phyloP scores from a whole-genome alignment of 1,284 basidiomycete species.

The Athelia psychrophila region DNA sequence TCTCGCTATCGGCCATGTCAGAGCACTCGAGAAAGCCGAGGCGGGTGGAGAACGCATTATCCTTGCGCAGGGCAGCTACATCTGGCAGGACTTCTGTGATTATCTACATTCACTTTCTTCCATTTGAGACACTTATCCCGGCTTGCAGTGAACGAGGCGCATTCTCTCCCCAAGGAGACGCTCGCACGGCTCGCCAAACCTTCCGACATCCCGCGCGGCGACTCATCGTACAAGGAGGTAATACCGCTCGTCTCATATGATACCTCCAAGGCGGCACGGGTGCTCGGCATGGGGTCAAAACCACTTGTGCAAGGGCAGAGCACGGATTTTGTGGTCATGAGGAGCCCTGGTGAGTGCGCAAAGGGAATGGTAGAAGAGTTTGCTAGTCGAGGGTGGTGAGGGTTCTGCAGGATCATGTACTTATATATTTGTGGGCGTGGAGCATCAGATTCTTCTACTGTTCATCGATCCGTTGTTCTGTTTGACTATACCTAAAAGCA shows the following conservation, averaged over 20 bases:
- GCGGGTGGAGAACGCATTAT: conserved; percentile 64
- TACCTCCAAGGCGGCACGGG: conserved; percentile 32
- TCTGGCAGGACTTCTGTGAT: conserved; percentile 27
- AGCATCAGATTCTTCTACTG: no score
- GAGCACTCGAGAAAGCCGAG: conserved; percentile 49
- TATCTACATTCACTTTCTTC: conserved; percentile 6
- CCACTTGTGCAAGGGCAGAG: conserved; percentile 18
- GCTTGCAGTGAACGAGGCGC: conserved; percentile 1
- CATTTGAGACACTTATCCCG: conserved; percentile 1
- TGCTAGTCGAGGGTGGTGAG: no score
- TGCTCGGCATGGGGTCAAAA: conserved; percentile 46
- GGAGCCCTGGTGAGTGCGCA: no score
- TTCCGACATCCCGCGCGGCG: conserved; percentile 28
- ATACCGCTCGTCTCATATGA: conserved; percentile 23
- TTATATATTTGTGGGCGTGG: no score
- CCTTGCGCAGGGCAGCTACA: conserved; percentile 31
- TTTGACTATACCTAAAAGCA: no score
- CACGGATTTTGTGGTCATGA: no score
- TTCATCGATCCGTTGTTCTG: no score
- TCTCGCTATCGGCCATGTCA: conserved; percentile 54
- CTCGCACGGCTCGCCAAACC: conserved; percentile 20
- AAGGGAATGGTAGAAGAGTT: no score
- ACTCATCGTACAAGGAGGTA: conserved; percentile 22
- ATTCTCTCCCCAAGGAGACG: conserved; percentile 7
- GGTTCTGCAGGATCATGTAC: no score